phyloP scores from a whole-genome alignment of 768 basidiomycete species.

The Termitomyces sp. region DNA sequence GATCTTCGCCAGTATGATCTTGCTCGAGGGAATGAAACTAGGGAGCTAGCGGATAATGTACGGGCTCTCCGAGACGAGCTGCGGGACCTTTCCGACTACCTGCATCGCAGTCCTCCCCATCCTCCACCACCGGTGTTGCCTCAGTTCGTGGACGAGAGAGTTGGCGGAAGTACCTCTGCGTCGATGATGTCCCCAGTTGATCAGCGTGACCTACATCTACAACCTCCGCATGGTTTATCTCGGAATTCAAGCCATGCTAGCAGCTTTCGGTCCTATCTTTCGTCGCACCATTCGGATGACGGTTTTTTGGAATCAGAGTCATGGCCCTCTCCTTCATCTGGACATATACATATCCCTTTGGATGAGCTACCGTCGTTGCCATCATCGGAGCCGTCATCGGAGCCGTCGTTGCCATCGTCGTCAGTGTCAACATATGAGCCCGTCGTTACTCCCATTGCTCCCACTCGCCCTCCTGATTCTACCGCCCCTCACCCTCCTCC shows the following conservation, averaged over 20 bases:
- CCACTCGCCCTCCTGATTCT: background rate
- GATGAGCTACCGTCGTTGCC: no score
- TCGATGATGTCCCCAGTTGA: conserved; percentile 22
- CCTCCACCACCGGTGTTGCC: conserved; percentile 4
- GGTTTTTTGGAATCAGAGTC: conserved; percentile 9
- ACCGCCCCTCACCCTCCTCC: conserved; percentile 19
- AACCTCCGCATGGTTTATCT: conserved; percentile 23
- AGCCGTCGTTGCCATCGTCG: no score
- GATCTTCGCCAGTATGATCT: conserved; percentile 53
- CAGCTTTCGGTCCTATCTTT: conserved; percentile 20
- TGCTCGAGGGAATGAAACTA: conserved; percentile 54
- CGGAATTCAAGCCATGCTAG: conserved; percentile 36
- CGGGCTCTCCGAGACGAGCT: conserved; percentile 67
- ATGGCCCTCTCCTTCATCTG: conserved; percentile 5
- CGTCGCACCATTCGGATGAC: conserved; percentile 75
- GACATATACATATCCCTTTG: background rate
- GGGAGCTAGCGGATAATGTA: conserved; percentile 61
- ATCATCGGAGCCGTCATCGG: no score
- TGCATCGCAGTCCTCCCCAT: conserved; percentile 27
- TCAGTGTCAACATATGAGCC: no score
- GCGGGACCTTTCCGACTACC: conserved; percentile 50
- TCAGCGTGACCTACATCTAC: conserved; percentile 16
- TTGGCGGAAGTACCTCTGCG: conserved; percentile 34
- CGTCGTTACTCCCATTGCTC: background rate
- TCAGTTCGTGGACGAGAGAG: conserved; percentile 31